Evolutionary conservation across 495 filamentous ascomycete genomes (phyloP), one percentile per base, ranked within the genome.

Genomic region (Sporormia fimetaria): DNA sequence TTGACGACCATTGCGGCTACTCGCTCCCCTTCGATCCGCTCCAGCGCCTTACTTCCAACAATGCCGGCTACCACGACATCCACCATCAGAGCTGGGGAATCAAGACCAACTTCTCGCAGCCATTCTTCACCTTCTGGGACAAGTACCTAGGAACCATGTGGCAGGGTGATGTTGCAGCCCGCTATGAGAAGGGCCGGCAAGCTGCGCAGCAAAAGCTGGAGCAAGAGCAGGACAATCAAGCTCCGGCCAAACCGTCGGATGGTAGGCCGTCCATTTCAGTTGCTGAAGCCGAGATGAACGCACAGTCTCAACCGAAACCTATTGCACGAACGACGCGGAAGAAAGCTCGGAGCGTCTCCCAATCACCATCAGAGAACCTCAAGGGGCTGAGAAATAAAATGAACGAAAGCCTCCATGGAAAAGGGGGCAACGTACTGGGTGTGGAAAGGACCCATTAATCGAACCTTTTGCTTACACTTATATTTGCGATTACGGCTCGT

Each of bases 1-100:
- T 98, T 17, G 87, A 94, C 57, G 90, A 98, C 57, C 90, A 98
- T 62, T 94, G 87, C 62, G 90, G 90, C 43, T 98, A 95, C 54
- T 67, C 72, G n/a, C 75, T 98, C 35, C 90, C 90, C 4, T 96
- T 80, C 75, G 88, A 98, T 60, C 90, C 90, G 14, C 67, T 95
- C 46, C 87, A 95, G 67, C 78, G 76, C 55, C 64, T 94, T 21
- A 92, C 83, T 24, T 78, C 81, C 55, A 94, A 98, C 67, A 94
- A 95, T 51, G 83, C 90, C 14, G 78, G 75, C 15, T 98, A 93
- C 62, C 90, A 98, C 60, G 90, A 98, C 58, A 83, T 98, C 37
- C 90, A 98, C 60, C 90, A 98, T 63, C 90, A 98, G 65, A 93
- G 83, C 65, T 98, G 88, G 90, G 90, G 90, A 33, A 94, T 98